Evolutionary conservation across 2,329 filamentous ascomycete species (phyloP).

Genomic region (Acephala macrosclerotiorum): DNA sequence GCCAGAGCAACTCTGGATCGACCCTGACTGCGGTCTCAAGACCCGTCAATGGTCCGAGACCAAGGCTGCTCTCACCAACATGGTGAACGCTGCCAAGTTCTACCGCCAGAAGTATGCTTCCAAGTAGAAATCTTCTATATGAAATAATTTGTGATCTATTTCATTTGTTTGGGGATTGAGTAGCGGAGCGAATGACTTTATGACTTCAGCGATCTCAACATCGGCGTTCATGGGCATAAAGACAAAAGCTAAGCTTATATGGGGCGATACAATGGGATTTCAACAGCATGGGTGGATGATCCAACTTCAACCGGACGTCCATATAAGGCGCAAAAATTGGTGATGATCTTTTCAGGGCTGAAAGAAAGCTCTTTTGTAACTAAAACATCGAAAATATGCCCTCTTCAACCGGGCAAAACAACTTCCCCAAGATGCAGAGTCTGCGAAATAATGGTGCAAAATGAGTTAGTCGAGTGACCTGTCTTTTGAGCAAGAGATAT

Average conservation of each 20-base stretch:
- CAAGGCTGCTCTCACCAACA: conserved; percentile 93
- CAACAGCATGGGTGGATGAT: conserved; percentile 45
- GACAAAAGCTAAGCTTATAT: conserved; percentile 40
- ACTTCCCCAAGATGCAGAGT: neutral
- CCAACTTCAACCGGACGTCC: conserved; percentile 46
- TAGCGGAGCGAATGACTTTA: conserved; percentile 30
- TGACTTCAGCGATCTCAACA: conserved; percentile 55
- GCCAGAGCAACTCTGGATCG: conserved; percentile 99
- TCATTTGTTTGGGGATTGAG: conserved; percentile 27
- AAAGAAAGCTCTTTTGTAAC: conserved; percentile 17
- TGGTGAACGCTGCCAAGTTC: conserved; percentile 98
- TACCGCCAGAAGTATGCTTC: conserved; percentile 86
- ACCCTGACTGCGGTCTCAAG: conserved; percentile 99
- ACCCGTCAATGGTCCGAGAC: conserved; percentile 98
- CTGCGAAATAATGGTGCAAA: neutral
- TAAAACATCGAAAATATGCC: conserved; percentile 38
- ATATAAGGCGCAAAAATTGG: conserved; percentile 32
- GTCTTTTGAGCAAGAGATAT: neutral
- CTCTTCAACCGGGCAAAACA: conserved; percentile 40
- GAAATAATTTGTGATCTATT: conserved; percentile 20
- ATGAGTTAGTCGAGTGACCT: conserved; percentile 1
- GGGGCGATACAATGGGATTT: conserved; percentile 32
- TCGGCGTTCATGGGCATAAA: conserved; percentile 51
- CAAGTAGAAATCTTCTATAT: conserved; percentile 31
- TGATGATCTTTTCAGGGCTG: conserved; percentile 18